phyloP scores from a whole-genome alignment of 2,329 filamentous ascomycete genomes.

The Pezicula rhizophila region DNA sequence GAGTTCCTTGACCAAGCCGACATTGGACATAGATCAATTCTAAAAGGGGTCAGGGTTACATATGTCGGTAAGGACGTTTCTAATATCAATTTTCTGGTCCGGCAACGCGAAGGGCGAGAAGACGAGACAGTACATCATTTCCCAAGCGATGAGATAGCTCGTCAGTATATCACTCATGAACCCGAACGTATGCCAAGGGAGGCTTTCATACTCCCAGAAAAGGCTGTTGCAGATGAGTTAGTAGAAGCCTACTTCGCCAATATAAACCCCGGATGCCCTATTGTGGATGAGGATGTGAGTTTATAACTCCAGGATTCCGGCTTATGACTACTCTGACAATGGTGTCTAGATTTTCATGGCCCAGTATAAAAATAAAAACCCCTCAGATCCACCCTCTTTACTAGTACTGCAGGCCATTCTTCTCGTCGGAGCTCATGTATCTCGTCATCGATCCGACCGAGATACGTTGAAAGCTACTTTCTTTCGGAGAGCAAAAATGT shows the following conservation, averaged over 20 bases:
- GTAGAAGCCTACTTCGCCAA: conserved; percentile 44
- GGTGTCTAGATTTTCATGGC: conserved; percentile 35
- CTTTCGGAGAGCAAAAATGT: conserved; percentile 45
- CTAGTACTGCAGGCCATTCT: conserved; percentile 44
- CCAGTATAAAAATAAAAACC: conserved; percentile 40
- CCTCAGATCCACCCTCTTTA: conserved; percentile 38
- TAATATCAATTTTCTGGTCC: conserved; percentile 48
- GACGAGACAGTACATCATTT: conserved; percentile 63
- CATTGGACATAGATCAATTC: conserved; percentile 34
- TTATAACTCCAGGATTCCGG: too few relatives aligned
- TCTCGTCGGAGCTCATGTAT: conserved; percentile 45
- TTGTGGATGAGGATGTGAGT: conserved; percentile 39
- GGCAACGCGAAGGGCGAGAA: conserved; percentile 64
- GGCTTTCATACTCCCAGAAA: conserved; percentile 43
- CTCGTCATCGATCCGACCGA: conserved; percentile 32
- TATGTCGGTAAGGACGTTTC: conserved; percentile 51
- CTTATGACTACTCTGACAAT: too few relatives aligned
- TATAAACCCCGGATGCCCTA: conserved; percentile 45
- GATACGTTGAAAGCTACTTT: conserved; percentile 41
- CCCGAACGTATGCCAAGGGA: conserved; percentile 40
- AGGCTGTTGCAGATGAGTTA: conserved; percentile 40
- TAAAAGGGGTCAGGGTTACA: conserved; percentile 40
- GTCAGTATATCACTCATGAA: conserved; percentile 34
- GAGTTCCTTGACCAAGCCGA: neutral
- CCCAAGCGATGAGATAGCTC: conserved; percentile 36